Conservation (phyloP, 768 basidiomycete species). For the Leccinum broughii region DNA sequence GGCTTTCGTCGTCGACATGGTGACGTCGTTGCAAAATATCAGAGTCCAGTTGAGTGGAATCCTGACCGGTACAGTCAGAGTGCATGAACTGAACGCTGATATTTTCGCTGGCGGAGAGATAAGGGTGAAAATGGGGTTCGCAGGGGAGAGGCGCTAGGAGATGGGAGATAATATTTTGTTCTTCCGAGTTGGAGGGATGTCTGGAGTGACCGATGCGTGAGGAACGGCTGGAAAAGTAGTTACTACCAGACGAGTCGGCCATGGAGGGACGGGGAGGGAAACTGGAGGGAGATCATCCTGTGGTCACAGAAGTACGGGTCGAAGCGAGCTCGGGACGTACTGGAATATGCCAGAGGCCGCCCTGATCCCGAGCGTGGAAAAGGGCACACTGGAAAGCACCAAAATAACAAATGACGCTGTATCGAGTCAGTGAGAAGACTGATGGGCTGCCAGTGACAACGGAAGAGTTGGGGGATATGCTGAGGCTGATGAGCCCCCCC, state of each 20-base stretch:
- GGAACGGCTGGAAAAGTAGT: constrained; percentile 16
- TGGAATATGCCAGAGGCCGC: constrained; percentile 13
- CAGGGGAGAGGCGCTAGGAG: constrained; percentile 15
- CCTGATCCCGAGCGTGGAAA: constrained; percentile 34
- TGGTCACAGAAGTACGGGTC: constrained; percentile 9
- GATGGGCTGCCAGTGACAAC: neutral
- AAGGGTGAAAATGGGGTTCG: constrained; percentile 16
- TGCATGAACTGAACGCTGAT: constrained; percentile 34
- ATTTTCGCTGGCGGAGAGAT: constrained; percentile 22
- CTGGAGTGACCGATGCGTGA: constrained; percentile 13
- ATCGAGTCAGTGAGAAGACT: constrained; percentile 1
- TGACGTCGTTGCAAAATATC: constrained; percentile 25
- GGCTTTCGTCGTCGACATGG: constrained; percentile 8
- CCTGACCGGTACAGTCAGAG: constrained; percentile 21
- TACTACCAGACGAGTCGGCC: constrained; percentile 20
- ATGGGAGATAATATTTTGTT: constrained; percentile 21
- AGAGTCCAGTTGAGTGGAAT: constrained; percentile 26
- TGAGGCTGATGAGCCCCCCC: constrained; percentile 1
- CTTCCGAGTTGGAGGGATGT: constrained; percentile 16
- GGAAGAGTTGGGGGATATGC: constrained; percentile 12
- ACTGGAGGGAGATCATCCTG: constrained; percentile 27
- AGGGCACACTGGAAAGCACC: constrained; percentile 11
- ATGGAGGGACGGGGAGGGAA: constrained; percentile 14
- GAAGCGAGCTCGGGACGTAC: constrained; percentile 21
- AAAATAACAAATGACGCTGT: constrained; percentile 14